phyloP scores from a whole-genome alignment of 1,284 basidiomycete genomes.

The Cryptococcus floricola region DNA sequence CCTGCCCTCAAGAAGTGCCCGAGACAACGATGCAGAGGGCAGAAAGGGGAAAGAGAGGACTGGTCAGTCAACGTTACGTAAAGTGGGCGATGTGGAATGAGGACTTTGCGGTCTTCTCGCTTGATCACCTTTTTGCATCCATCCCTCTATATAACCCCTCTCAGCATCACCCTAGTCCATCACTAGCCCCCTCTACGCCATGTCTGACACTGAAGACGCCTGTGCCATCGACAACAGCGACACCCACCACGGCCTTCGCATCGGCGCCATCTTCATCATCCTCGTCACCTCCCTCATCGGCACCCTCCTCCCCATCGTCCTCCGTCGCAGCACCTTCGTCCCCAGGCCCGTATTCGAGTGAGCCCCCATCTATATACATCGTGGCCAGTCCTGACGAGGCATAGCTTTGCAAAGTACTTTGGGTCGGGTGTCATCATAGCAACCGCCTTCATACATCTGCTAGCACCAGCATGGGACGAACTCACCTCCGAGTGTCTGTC shows the following conservation, averaged over 20 bases:
- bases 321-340: slow-evolving; percentile 60
- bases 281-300: slow-evolving; percentile 64
- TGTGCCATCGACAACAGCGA: slow-evolving; percentile 18
- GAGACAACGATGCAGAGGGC: too few species aligned
- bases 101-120: too few species aligned
- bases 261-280: slow-evolving; percentile 87
- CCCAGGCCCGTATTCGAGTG: slow-evolving; percentile 70
- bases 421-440: slow-evolving; percentile 93
- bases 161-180: too few species aligned
- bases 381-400: not conserved
- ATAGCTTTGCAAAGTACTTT: slow-evolving; percentile 77
- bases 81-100: too few species aligned
- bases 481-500: slow-evolving; percentile 70
- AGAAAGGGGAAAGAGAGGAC: too few species aligned
- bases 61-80: too few species aligned
- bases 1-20: too few species aligned
- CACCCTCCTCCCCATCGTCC: slow-evolving; percentile 77
- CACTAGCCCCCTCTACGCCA: not conserved
- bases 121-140: too few species aligned
- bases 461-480: slow-evolving; percentile 69
- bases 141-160: too few species aligned
- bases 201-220: slow-evolving; percentile 10
- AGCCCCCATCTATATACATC: slow-evolving; percentile 35
- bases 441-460: slow-evolving; percentile 83
- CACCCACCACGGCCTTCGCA: slow-evolving; percentile 54